Evolutionary conservation across 495 filamentous ascomycete genomes (phyloP).

Genomic region (Podospora anserina): DNA sequence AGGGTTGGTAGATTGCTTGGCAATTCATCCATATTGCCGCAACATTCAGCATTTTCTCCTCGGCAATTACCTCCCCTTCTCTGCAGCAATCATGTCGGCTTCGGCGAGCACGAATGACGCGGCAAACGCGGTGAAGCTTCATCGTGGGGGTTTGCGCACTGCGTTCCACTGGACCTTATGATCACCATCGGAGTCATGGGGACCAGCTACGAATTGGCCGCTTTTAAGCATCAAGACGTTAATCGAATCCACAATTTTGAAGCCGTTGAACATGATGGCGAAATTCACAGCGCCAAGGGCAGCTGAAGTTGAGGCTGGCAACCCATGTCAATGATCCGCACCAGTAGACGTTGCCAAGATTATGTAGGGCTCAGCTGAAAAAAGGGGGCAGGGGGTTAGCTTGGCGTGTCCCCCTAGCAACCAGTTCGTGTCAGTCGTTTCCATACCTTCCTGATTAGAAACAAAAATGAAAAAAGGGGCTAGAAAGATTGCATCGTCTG

Average conservation of each 20-base stretch:
- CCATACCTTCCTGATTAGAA: neutral
- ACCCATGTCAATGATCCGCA: neutral
- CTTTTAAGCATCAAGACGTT: neutral
- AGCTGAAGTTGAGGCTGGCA: neutral
- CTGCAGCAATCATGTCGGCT: neutral
- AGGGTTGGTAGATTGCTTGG: conserved; percentile 11
- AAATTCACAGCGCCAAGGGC: neutral
- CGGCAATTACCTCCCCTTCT: conserved; percentile 15
- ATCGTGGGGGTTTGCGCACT: neutral
- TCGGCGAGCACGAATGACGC: neutral
- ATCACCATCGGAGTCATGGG: neutral
- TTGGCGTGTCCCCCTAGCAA: neutral
- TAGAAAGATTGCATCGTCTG: neutral
- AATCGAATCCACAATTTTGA: neutral
- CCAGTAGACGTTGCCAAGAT: neutral
- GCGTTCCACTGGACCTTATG: neutral
- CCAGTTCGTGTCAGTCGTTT: neutral
- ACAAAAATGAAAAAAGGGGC: neutral
- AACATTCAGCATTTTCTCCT: conserved; percentile 9
- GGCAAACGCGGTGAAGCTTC: neutral
- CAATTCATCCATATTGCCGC: conserved; percentile 28
- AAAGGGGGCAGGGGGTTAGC: neutral
- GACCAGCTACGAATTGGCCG: neutral
- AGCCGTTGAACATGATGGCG: neutral
- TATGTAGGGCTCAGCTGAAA: neutral